Conservation (phyloP, 306 rosid genomes). For the Mimosa bimucronata region DNA sequence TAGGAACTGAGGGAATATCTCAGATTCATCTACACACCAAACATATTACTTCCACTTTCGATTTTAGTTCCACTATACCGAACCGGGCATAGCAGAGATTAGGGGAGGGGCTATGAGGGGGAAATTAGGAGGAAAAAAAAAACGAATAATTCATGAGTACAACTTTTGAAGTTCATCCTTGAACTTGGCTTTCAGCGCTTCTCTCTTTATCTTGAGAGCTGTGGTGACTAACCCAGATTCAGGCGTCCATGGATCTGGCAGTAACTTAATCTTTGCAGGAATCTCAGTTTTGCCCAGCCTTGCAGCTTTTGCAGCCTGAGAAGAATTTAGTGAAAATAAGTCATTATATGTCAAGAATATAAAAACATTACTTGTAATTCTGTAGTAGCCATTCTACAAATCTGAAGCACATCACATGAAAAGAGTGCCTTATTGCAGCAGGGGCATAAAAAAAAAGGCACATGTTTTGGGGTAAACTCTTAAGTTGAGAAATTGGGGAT, state of each 20-base stretch:
- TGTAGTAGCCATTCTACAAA: background rate
- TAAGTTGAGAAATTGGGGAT: too few relatives aligned
- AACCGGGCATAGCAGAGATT: too few relatives aligned
- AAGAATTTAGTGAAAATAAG: background rate
- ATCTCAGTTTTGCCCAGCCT: slow-evolving; percentile 75
- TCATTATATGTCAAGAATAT: background rate
- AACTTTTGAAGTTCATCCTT: slow-evolving; percentile 68
- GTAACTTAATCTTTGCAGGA: slow-evolving; percentile 76
- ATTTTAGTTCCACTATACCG: too few relatives aligned
- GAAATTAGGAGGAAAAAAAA: too few relatives aligned
- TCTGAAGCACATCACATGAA: background rate
- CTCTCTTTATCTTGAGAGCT: slow-evolving; percentile 73
- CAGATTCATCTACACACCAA: too few relatives aligned
- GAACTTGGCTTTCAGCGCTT: slow-evolving; percentile 54
- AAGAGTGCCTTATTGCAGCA: too few relatives aligned
- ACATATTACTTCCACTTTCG: too few relatives aligned
- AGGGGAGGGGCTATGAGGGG: too few relatives aligned
- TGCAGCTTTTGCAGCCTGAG: slow-evolving; percentile 71
- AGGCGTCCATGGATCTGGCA: slow-evolving; percentile 84
- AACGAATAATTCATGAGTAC: slow-evolving; percentile 56
- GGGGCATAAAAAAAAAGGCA: too few relatives aligned
- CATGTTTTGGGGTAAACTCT: too few relatives aligned
- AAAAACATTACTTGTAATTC: background rate
- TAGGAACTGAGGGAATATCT: too few relatives aligned
- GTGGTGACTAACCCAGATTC: slow-evolving; percentile 95